Evolutionary conservation across 371 early-diverging fungal genomes (phyloP).

Genomic region (Thermomucor indicae-seudaticae): DNA sequence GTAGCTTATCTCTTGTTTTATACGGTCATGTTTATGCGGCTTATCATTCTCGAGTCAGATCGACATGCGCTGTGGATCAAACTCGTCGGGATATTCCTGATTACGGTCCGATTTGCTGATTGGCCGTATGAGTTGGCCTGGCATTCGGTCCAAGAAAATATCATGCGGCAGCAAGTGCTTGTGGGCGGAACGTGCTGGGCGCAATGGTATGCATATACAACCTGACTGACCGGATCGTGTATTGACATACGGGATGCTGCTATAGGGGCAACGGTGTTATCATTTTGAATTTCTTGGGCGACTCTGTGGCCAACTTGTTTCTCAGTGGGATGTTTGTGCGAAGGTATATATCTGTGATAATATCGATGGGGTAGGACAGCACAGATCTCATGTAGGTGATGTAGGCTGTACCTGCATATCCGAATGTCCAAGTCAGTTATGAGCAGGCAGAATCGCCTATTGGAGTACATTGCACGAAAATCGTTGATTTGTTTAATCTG

Average conservation of each 20-base stretch:
- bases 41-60: conserved; percentile 32
- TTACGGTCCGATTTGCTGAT: conserved; percentile 35
- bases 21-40: conserved; percentile 36
- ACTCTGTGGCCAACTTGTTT: conserved; percentile 34
- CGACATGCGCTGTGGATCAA: conserved; percentile 32
- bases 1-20: conserved; percentile 31
- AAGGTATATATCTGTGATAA: conserved; percentile 16
- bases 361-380: no score
- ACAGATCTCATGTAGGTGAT: no score
- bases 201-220: conserved; percentile 14
- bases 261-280: conserved; percentile 41
- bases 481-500: conserved; percentile 34
- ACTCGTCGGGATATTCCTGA: conserved; percentile 21
- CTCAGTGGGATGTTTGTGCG: conserved; percentile 48
- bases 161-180: conserved; percentile 20
- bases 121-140: conserved; percentile 44
- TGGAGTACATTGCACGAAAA: conserved; percentile 44
- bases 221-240: neutral
- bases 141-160: conserved; percentile 15
- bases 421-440: conserved; percentile 21
- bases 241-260: neutral
- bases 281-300: conserved; percentile 39
- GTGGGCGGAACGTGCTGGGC: conserved; percentile 31
- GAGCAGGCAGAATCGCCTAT: conserved; percentile 29
- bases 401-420: conserved; percentile 36